phyloP scores from a whole-genome alignment of 1,284 basidiomycete species.

The Trametes sp. region DNA sequence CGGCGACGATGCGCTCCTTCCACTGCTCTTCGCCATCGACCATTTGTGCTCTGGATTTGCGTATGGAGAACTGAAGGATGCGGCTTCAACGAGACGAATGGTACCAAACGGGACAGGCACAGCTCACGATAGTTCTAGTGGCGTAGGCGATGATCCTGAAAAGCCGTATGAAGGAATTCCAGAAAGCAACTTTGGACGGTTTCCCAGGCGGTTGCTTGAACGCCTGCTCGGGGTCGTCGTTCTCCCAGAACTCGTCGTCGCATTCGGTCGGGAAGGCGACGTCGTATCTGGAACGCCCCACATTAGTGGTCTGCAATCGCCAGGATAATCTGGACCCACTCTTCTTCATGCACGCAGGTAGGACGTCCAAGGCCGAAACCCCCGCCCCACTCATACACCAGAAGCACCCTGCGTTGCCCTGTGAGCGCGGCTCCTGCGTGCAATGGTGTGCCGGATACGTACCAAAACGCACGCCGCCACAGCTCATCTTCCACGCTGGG shows the following conservation, averaged over 20 bases:
- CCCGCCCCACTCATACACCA: constrained; percentile 61
- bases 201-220: constrained; percentile 56
- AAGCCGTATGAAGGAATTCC: constrained; percentile 58
- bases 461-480: constrained; percentile 81
- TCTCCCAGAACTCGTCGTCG: constrained; percentile 71
- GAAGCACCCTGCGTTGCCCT: background rate
- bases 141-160: constrained; percentile 62
- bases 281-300: constrained; percentile 53
- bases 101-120: too few species aligned
- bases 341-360: constrained; percentile 84
- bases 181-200: constrained; percentile 54
- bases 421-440: too few species aligned
- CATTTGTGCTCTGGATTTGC: constrained; percentile 54
- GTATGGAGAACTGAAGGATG: constrained; percentile 69
- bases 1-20: constrained; percentile 62
- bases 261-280: constrained; percentile 63
- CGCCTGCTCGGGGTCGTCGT: constrained; percentile 47
- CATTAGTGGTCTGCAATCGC: background rate
- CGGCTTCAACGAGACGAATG: too few species aligned
- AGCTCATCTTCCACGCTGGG: constrained; percentile 54
- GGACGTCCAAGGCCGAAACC: constrained; percentile 80
- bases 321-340: constrained; percentile 54
- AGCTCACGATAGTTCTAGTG: constrained; percentile 60
- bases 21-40: constrained; percentile 56
- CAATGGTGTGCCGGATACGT: too few species aligned